phyloP scores from a whole-genome alignment of 768 basidiomycete species.

The Boletus vinaceobasis region DNA sequence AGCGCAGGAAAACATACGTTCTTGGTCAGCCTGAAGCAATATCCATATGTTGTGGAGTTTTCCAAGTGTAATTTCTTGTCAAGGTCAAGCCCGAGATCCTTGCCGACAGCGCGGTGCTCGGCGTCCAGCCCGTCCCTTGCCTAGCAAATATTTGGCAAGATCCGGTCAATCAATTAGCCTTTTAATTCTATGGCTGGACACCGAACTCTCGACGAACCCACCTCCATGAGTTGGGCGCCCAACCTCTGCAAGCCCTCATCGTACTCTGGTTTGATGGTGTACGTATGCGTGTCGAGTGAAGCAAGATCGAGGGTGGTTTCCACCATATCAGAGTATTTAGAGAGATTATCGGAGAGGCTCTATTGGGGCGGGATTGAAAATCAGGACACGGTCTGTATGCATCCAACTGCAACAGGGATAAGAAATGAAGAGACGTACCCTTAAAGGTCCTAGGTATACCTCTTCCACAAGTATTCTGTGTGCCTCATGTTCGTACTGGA shows the following conservation, averaged over 20 bases:
- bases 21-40: slow-evolving; percentile 91
- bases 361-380: slow-evolving; percentile 27
- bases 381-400: background rate
- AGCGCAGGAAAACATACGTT: slow-evolving; percentile 50
- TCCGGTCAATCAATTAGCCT: background rate
- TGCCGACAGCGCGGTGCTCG: slow-evolving; percentile 69
- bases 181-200: background rate
- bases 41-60: slow-evolving; percentile 84
- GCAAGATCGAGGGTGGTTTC: slow-evolving; percentile 92
- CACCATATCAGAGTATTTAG: slow-evolving; percentile 89
- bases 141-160: slow-evolving; percentile 22
- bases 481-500: slow-evolving; percentile 44
- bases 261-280: slow-evolving; percentile 90
- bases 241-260: slow-evolving; percentile 71
- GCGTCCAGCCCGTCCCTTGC: slow-evolving; percentile 77
- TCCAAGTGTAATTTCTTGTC: slow-evolving; percentile 97
- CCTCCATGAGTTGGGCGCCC: slow-evolving; percentile 61
- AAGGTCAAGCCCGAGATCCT: slow-evolving; percentile 73
- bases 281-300: slow-evolving; percentile 80
- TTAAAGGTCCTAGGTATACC: slow-evolving; percentile 58
- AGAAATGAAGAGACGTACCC: slow-evolving; percentile 39
- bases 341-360: slow-evolving; percentile 61
- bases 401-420: background rate
- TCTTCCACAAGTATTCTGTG: slow-evolving; percentile 60
- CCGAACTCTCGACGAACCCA: slow-evolving; percentile 19